Conservation (phyloP, 2,329 filamentous ascomycete species). For the Colletotrichum liriopes region DNA sequence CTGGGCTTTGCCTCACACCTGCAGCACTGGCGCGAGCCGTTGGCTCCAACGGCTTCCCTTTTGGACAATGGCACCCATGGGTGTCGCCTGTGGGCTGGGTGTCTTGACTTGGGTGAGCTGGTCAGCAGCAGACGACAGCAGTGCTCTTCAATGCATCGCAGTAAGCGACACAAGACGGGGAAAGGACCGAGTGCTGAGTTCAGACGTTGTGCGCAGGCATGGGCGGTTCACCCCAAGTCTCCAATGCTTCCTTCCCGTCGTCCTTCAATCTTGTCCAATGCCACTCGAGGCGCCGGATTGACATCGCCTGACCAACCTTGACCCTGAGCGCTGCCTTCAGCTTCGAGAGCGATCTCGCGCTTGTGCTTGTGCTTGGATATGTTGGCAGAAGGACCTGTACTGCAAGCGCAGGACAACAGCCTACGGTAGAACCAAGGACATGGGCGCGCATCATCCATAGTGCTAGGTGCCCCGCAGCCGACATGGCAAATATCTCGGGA, state of each 20-base stretch:
- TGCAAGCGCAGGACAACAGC: not conserved
- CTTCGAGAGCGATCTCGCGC: not conserved
- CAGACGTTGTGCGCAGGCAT: not conserved
- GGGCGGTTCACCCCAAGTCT: not conserved
- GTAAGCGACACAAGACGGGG: not conserved
- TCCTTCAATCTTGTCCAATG: conserved; percentile 32
- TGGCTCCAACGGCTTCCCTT: conserved; percentile 21
- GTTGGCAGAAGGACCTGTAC: not conserved
- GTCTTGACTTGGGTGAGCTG: conserved; percentile 10
- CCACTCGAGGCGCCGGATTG: conserved; percentile 1
- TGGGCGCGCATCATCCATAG: conserved; percentile 26
- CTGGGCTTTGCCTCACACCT: conserved; percentile 22
- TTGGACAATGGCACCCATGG: conserved; percentile 9
- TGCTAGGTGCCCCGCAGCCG: conserved; percentile 8
- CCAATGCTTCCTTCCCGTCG: not conserved
- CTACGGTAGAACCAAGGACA: not conserved
- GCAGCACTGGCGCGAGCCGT: conserved; percentile 20
- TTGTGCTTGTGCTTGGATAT: conserved; percentile 4
- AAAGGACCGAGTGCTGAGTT: not conserved
- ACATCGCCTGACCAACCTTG: conserved; percentile 29
- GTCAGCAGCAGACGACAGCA: not conserved
- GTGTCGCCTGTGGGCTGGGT: conserved; percentile 5
- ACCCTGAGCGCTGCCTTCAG: conserved; percentile 11
- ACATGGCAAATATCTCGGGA: conserved; percentile 17
- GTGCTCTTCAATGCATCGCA: not conserved